Base-by-base conservation (phyloP, 176 grass and related monocot genomes). In the Canna indica region DNA sequence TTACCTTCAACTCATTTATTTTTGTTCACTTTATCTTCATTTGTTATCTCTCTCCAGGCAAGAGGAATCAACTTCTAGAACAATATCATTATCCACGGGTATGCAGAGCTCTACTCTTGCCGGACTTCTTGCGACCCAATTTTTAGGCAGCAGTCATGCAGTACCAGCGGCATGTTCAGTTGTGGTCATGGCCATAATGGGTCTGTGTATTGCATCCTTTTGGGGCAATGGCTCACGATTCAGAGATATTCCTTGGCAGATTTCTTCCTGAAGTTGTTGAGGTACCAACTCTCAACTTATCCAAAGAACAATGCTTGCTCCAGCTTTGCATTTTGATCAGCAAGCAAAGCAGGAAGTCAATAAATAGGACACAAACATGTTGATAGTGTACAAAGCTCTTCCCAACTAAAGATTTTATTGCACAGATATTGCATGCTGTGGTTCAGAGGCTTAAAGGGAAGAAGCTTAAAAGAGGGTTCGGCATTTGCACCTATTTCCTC, bases 61-160 rank as follows among this genome's bases (percentile, higher is more conserved):
- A 86, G 91, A 91, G 38, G 91, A 96, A 42, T 69, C 85, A 20
- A 78, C 79, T 57, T 80, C 58, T 59, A 85, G 88, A 56, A 96
- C 91, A 18, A 96, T 96, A 78, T 96, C 91, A 2, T 17, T 96
- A 3, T 91, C 88, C 72, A 91, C 91, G 2, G 91, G 91, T 50
- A 96, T 96, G 91, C 91, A 96, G 73, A 96, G 91, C 61, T 91
- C 91, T 34, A 96, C 91, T 24, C 83, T 96, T 46, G 88, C 91
- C 2, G 91, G 91, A 15, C 88, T 96, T 65, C 88, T 96, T 2
- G 91, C 91, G 35, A 86, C 91, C 31, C 91, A 96, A 44, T 96
- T 91, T 75, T 78, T 96, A 32, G 91, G 91, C 72, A 85, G 71
- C 39, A 96, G 77, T 42, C 91, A 96, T 47, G 91, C 91, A 59